phyloP scores from a whole-genome alignment of 441 rosid genomes.

The Pelargonium myrrhifolium region DNA sequence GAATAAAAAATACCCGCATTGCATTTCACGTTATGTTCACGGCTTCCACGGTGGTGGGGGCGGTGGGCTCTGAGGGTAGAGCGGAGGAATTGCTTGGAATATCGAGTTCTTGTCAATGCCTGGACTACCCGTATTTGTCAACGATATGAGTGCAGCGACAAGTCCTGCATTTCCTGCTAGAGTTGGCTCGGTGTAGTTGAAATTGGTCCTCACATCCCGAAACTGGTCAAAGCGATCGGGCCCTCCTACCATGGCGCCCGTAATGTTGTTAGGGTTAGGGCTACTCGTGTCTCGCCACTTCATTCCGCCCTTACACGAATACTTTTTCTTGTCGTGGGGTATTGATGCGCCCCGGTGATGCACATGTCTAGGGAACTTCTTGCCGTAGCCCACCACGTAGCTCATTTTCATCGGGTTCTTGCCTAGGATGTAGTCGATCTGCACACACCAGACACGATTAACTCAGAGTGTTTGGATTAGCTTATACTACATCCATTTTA shows the following conservation, averaged over 20 bases:
- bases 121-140: constrained; percentile 44
- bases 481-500: too few relatives aligned
- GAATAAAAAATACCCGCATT: too few relatives aligned
- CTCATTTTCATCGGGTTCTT: constrained; percentile 75
- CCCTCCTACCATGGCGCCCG: constrained; percentile 87
- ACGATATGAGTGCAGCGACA: constrained; percentile 61
- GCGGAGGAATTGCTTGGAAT: constrained; percentile 62
- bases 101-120: constrained; percentile 55
- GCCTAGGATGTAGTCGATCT: constrained; percentile 73
- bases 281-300: constrained; percentile 53
- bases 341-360: constrained; percentile 80
- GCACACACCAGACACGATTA: neutral
- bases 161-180: constrained; percentile 74
- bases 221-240: constrained; percentile 62
- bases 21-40: constrained; percentile 19
- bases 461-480: too few relatives aligned
- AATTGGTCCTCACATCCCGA: constrained; percentile 41
- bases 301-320: constrained; percentile 68
- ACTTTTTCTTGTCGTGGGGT: constrained; percentile 40
- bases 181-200: constrained; percentile 66
- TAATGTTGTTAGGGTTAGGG: constrained; percentile 60
- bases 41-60: constrained; percentile 81
- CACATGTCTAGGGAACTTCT: constrained; percentile 57
- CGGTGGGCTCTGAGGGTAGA: constrained; percentile 54
- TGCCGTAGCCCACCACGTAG: constrained; percentile 70